Base-by-base conservation (phyloP, 2,329 filamentous ascomycete genomes). In the Ceratocystiopsis minuta region DNA sequence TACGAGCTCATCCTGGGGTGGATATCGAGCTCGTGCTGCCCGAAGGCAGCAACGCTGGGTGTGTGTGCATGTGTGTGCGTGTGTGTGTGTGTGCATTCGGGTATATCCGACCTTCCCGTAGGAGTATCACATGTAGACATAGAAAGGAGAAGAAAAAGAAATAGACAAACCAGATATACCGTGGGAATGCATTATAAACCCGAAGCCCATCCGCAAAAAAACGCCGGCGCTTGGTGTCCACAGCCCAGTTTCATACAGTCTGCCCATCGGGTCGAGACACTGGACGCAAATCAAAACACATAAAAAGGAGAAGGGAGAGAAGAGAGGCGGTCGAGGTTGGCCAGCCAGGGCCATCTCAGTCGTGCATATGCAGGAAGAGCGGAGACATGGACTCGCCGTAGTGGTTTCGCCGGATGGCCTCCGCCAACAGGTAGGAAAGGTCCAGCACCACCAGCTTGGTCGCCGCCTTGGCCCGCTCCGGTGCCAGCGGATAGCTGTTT, bases 391-490 rank as follows among this genome's bases (percentile, higher is more conserved):
- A 79, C 64, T 95, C 88, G 60, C 90, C 90, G 55, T 96, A 90
- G 60, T 98, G 88, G 57, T 96, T 96, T 53, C 90, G 77, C 53
- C 90, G 75, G 52, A 98, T 96, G 40, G 87, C 86, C 61, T 98
- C 90, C 5, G 86, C 75, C 35, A 98, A 67, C 40, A 98, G 66
- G 55, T 79, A 82, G 20, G 87, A 92, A 15, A 98, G 71, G 54
- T 95, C 87, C 45, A 98, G 73, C 32, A 95, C 72, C 43, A 92
- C 76, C 53, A 98, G 69, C 67, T 98, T 98, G 62, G 71, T 78
- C 41, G 75, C 78, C 45, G 71, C 73, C 50, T 67, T 73, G 32
- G 75, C 68, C 59, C 80, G 78, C 49, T 82, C 75, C 44, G 79
- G 75, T 17, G 78, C 72, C 49, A 98, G 92, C 3, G 90, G 90